Percentiles rank a stretch among this genome's conserved stretches.
phyloP scores from a whole-genome alignment of 192 early-diverging fungal species.

The Podila horticola region DNA sequence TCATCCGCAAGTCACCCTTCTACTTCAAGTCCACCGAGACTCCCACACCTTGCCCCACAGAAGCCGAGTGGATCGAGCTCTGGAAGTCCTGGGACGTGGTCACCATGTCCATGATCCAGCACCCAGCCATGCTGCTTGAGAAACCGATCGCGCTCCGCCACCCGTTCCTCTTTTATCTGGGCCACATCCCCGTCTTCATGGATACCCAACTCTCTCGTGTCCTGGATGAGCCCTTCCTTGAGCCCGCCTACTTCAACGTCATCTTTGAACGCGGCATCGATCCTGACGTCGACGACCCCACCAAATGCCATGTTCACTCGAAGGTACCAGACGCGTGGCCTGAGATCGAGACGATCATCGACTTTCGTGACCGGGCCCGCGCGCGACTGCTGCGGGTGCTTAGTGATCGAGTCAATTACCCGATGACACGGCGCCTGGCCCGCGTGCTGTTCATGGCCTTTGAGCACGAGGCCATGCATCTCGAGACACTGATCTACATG shows the following conservation, averaged over 20 bases:
- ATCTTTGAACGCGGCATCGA: constrained; percentile 98
- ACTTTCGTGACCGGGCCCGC: constrained; percentile 74
- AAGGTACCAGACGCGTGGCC: constrained; percentile 79
- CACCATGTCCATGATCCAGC: constrained; percentile 68
- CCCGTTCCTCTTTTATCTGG: constrained; percentile 91
- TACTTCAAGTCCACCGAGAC: constrained; percentile 34
- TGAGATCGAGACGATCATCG: constrained; percentile 65
- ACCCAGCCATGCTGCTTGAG: constrained; percentile 59
- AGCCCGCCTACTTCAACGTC: constrained; percentile 69
- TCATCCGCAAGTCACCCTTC: constrained; percentile 67
- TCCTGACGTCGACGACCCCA: constrained; percentile 82
- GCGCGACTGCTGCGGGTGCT: constrained; percentile 62
- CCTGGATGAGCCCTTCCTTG: constrained; percentile 59
- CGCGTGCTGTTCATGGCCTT: constrained; percentile 87
- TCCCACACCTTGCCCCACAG: constrained; percentile 59
- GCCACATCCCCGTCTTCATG: constrained; percentile 81
- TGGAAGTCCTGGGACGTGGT: constrained; percentile 88
- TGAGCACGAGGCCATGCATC: constrained; percentile 95
- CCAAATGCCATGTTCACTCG: constrained; percentile 83
- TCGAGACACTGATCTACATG: constrained; percentile 95
- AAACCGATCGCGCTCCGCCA: constrained; percentile 87
- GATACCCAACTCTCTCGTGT: constrained; percentile 68
- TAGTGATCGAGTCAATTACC: constrained; percentile 22
- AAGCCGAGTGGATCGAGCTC: constrained; percentile 78
- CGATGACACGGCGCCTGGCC: constrained; percentile 51